Evolutionary conservation across 257 asterid species (phyloP).

Genomic region (Galeopsis tetrahit): DNA sequence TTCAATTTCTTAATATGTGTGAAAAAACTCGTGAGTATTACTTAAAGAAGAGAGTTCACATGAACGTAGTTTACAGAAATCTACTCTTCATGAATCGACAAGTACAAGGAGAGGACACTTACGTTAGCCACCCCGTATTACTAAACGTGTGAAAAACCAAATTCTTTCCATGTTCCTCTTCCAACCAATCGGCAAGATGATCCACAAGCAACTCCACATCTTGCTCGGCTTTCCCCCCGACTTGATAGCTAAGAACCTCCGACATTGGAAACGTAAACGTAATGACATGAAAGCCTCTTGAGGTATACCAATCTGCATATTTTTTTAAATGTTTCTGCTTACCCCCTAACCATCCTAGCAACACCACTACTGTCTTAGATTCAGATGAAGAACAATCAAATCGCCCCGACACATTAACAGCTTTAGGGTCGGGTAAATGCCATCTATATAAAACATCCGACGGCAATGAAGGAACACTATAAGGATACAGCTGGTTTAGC

Average conservation of each 20-base stretch:
- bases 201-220: conserved; percentile 74
- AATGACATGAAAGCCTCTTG: conserved; percentile 86
- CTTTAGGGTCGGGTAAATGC: conserved; percentile 82
- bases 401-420: conserved; percentile 46
- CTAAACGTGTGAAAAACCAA: conserved; percentile 92
- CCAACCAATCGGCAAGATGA: conserved; percentile 93
- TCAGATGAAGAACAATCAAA: conserved; percentile 56
- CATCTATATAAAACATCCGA: conserved; percentile 72
- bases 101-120: conserved; percentile 39
- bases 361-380: conserved; percentile 83
- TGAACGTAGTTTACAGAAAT: no score
- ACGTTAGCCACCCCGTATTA: conserved; percentile 95
- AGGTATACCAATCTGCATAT: conserved; percentile 91
- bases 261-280: conserved; percentile 93
- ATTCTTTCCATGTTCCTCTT: conserved; percentile 81
- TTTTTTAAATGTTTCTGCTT: conserved; percentile 84
- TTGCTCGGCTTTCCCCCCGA: conserved; percentile 92
- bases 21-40: no score
- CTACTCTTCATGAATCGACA: not conserved
- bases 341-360: conserved; percentile 97
- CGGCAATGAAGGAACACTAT: conserved; percentile 45
- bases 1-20: no score
- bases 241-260: conserved; percentile 77
- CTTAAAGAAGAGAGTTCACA: no score
- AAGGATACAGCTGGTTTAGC: conserved; percentile 58